These are phyloP conservation scores for Blastobotrys capitulatus DNA, from an alignment of 1,139 yeast species.

Conservation along the genomic window DNA sequence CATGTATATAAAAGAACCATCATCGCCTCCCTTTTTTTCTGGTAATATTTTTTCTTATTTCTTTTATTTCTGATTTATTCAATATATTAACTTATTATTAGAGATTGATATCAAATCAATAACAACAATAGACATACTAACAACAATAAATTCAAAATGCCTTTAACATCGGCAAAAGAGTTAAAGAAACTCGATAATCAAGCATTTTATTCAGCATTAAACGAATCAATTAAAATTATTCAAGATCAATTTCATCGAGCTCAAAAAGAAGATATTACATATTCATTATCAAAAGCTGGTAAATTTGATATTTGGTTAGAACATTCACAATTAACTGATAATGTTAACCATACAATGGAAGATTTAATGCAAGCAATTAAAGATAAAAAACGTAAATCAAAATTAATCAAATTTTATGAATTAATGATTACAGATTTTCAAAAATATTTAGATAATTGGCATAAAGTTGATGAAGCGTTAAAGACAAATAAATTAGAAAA, in stretches of 20 bases:
- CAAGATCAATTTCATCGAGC: conserved; percentile 7
- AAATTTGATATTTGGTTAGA: conserved; percentile 11
- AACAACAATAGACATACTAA: too few species aligned
- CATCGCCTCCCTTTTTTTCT: background rate
- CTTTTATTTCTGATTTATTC: too few species aligned
- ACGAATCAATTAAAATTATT: conserved; percentile 1
- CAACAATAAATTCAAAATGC: conserved; percentile 1
- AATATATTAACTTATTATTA: too few species aligned
- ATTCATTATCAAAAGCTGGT: conserved; percentile 10
- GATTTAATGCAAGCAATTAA: conserved; percentile 10
- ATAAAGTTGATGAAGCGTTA: conserved; percentile 9
- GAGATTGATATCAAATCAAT: too few species aligned
- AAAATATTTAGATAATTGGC: conserved; percentile 9
- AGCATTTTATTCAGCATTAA: conserved; percentile 5
- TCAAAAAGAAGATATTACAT: conserved; percentile 8
- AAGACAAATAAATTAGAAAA: background rate
- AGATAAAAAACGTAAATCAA: conserved; percentile 8
- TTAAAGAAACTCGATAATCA: conserved; percentile 5
- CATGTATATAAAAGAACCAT: background rate
- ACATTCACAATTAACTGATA: conserved; percentile 11
- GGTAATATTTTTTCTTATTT: too few species aligned
- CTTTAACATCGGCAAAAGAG: conserved; percentile 4
- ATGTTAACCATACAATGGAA: conserved; percentile 5
- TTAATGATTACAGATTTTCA: conserved; percentile 4
- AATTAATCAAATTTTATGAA: conserved; percentile 10